Evolutionary conservation across 2,329 filamentous ascomycete species (phyloP).

Genomic region (Thelonectria olida): DNA sequence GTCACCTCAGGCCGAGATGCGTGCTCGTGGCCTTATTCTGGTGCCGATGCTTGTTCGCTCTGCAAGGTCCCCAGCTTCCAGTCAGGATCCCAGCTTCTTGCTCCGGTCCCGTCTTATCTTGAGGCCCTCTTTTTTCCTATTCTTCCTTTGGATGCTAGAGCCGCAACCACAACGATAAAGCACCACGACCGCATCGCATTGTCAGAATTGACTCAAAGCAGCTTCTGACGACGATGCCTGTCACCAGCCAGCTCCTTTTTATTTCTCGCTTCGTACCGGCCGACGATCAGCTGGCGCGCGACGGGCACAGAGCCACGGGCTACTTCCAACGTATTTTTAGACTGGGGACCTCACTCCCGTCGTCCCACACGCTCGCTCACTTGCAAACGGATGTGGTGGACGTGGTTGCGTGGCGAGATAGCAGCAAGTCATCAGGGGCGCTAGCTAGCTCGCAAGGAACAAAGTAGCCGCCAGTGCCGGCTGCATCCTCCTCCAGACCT

Average conservation of each 20-base stretch:
- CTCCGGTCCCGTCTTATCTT: slow-evolving; percentile 13
- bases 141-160: not conserved
- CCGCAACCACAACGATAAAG: slow-evolving; percentile 17
- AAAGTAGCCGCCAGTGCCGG: slow-evolving; percentile 27
- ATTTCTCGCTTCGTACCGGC: slow-evolving; percentile 5
- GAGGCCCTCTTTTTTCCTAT: not conserved
- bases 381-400: slow-evolving; percentile 16
- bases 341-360: slow-evolving; percentile 22
- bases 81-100: slow-evolving; percentile 6
- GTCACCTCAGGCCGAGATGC: slow-evolving; percentile 27
- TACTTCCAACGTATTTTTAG: slow-evolving; percentile 38
- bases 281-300: slow-evolving; percentile 20
- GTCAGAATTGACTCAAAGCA: slow-evolving; percentile 16
- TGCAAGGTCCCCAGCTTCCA: slow-evolving; percentile 18
- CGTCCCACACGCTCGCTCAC: slow-evolving; percentile 22
- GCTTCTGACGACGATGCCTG: slow-evolving; percentile 17
- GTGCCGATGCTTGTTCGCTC: slow-evolving; percentile 17
- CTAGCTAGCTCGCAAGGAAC: slow-evolving; percentile 20
- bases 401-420: slow-evolving; percentile 33
- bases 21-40: slow-evolving; percentile 28
- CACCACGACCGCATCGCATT: slow-evolving; percentile 3
- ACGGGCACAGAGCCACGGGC: not conserved
- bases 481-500: slow-evolving; percentile 12
- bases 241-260: slow-evolving; percentile 25
- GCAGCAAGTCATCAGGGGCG: slow-evolving; percentile 22